Evolutionary conservation across 306 rosid species (phyloP), one percentile per base, ranked within the genome.

Genomic region (Lathyrus tuberosus): DNA sequence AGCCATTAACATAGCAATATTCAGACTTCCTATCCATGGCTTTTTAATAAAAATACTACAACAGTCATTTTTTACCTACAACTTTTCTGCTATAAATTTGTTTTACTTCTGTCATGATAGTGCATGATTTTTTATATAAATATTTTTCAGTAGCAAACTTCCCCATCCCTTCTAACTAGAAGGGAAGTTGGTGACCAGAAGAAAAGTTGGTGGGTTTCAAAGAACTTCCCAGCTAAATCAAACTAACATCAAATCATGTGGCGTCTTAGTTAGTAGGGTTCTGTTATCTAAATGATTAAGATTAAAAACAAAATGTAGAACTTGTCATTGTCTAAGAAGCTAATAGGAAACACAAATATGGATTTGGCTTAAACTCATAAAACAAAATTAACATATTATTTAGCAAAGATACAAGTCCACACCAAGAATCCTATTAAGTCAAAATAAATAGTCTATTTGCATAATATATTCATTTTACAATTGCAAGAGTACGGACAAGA

Each of bases 81-180:
- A 59, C 31, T 37, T 41, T 48, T 56, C 44, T 15, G 62, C 48
- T 1, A 41, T 40, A 70, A n/a, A 10, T 53, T 20, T 52, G 31
- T 40, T 48, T 69, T 48, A 30, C 51, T 46, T 6, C 58, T 10
- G 41, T 69, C 38, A 56, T 30, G 20, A 6, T 18, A 38, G 41
- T 64, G 14, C 42, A 52, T 35, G 5, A 15, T 7, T 8, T 20
- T 5, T 30, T 26, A 40, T 16, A 20, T 43, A 14, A n/a, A 67
- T 16, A 30, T 57, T 48, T 61, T 70, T 35, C 65, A 30, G 46
- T 16, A 65, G 62, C 65, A 56, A 72, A 52, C 58, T 24, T 38
- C 47, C 44, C 13, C 56, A 5, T 58, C 48, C 54, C 41, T 35
- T 12, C 14, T 57, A 56, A n/a, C 67, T 20, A 15, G 43, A 14